phyloP scores from a whole-genome alignment of 352 stramenopile species.

The Pythium pectinolyticum region DNA sequence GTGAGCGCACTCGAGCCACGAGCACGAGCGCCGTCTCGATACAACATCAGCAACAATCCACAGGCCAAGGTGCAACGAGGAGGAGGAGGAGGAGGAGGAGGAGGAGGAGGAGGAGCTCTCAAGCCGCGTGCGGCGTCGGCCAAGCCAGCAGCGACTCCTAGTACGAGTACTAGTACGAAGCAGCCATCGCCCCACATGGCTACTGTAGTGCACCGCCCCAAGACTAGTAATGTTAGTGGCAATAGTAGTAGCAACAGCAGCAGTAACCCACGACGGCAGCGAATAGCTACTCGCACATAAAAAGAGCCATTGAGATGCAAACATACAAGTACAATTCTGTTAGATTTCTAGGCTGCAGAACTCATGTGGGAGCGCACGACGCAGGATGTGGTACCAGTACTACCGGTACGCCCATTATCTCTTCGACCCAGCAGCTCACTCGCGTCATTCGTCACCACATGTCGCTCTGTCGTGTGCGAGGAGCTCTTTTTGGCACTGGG shows the following conservation, averaged over 20 bases:
- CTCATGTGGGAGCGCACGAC: slow-evolving; percentile 22
- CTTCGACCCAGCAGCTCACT: neutral
- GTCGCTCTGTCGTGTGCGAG: too few relatives aligned
- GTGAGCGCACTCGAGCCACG: slow-evolving; percentile 10
- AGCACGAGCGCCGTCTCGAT: too few relatives aligned
- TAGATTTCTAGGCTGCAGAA: slow-evolving; percentile 10
- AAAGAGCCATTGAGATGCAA: neutral
- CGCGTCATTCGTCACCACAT: too few relatives aligned
- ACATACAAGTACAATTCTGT: neutral
- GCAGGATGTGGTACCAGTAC: slow-evolving; percentile 6
- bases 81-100: too few relatives aligned
- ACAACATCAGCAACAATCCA: too few relatives aligned
- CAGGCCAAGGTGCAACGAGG: too few relatives aligned
- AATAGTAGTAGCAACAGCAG: neutral
- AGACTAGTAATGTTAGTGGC: neutral
- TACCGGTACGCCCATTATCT: too few relatives aligned
- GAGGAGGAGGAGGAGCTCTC: neutral
- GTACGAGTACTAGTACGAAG: neutral
- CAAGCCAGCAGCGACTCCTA: slow-evolving; percentile 11
- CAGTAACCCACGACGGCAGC: too few relatives aligned
- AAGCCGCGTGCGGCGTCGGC: slow-evolving; percentile 16
- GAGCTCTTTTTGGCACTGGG: too few relatives aligned
- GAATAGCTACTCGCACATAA: slow-evolving; percentile 11
- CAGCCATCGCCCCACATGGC: neutral
- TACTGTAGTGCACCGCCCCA: neutral